A percentile compares a stretch with the other conserved stretches of the same genome.
These are phyloP conservation scores for Capsicum chinense DNA, from an alignment of 257 asterid genomes.

Conservation along the genomic window DNA sequence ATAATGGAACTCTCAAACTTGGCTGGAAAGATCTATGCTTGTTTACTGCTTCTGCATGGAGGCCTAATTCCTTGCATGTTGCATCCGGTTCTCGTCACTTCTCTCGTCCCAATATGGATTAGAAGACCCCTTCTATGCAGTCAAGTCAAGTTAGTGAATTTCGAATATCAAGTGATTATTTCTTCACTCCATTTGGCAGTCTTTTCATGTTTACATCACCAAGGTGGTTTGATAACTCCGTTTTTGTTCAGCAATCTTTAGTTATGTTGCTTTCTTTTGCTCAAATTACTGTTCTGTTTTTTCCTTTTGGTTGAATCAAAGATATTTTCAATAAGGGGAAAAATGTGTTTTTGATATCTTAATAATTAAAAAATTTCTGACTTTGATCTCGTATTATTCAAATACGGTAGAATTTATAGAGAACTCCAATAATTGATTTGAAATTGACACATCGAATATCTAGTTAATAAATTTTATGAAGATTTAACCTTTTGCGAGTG, in stretches of 20 bases:
- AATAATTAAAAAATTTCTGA: not conserved
- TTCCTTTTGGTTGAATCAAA: not conserved
- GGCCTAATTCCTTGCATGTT: slow-evolving; percentile 47
- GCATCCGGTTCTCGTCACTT: slow-evolving; percentile 26
- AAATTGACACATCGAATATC: not conserved
- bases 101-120: slow-evolving; percentile 32
- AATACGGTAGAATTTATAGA: not conserved
- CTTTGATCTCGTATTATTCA: not conserved
- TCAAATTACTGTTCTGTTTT: not conserved
- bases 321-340: not conserved
- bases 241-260: not conserved
- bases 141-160: not conserved
- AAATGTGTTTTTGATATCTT: not conserved
- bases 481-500: not conserved
- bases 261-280: not conserved
- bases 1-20: slow-evolving; percentile 86
- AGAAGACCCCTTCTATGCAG: not conserved
- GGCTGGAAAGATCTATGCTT: slow-evolving; percentile 99
- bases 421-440: not conserved
- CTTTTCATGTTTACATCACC: not conserved
- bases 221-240: slow-evolving; percentile 24
- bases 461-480: not conserved
- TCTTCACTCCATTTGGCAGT: slow-evolving; percentile 6
- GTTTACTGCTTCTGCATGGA: slow-evolving; percentile 99
- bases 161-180: not conserved